Base-by-base conservation (phyloP, 2,329 filamentous ascomycete genomes). In the Emmonsia crescens region DNA sequence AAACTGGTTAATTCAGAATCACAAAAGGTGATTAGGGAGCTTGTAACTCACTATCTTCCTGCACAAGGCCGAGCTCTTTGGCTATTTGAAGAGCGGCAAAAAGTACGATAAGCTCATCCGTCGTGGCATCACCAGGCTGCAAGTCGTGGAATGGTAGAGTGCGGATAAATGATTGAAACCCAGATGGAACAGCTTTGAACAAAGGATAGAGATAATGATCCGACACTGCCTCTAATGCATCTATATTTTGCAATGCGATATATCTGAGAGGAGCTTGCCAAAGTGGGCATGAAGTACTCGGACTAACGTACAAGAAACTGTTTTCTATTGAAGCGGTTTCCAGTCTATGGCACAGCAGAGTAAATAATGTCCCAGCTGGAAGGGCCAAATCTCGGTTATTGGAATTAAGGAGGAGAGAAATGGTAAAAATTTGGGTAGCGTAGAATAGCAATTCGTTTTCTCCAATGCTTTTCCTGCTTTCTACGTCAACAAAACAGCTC, bases 81-180 rank as follows among this genome's bases (percentile, higher is more conserved):
- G 85, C 88, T 19, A 85, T 81, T 65, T 89, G 86, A 51, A 91
- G 76, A n/a, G 85, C 82, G 52, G 86, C 81, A 49, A 91, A 78
- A 65, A 85, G 83, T 10, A 90, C 73, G 51, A 85, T 76, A 0
- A 83, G 80, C 59, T 83, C 79, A 16, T 79, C 74, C 60, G 84
- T 79, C 31, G 83, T 72, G 24, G 79, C 77, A 60, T 77, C 73
- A 40, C 74, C 79, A 61, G 73, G 78, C 14, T 80, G 71, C n/a
- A 79, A 73, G 60, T 77, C 77, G 5, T 80, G 71, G 16, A 78
- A 74, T n/a, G 80, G 85, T 61, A 88, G 76, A 24, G 78, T 75
- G 54, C 80, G 74, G n/a, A 90, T 73, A 63, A 89, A 86, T 3
- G 46, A 49, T 12, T 66, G 64, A 60, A 77, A 77, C 4, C 73